phyloP scores from a whole-genome alignment of 371 early-diverging fungal genomes.

The Mucor indicus region DNA sequence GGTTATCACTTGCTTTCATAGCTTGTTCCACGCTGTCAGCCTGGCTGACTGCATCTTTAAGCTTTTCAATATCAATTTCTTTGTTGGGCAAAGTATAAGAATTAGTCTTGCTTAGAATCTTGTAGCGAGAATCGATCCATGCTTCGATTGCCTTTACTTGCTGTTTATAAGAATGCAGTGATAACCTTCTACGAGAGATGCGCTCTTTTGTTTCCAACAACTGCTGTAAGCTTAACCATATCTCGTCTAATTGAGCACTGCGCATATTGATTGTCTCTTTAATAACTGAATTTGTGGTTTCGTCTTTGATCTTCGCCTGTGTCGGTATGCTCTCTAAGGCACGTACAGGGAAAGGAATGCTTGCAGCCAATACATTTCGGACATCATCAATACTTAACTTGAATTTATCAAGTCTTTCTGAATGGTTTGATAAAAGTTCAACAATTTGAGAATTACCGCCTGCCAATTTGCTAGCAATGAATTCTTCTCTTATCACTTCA shows the following conservation, averaged over 20 bases:
- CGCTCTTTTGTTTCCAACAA: slow-evolving; percentile 40
- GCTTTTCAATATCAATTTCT: slow-evolving; percentile 7
- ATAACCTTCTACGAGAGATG: slow-evolving; percentile 31
- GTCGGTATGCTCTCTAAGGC: slow-evolving; percentile 11
- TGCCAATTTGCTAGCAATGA: slow-evolving; percentile 22
- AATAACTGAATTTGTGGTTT: slow-evolving; percentile 35
- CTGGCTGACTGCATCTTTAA: slow-evolving; percentile 25
- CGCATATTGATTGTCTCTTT: slow-evolving; percentile 31
- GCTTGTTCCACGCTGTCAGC: slow-evolving; percentile 28
- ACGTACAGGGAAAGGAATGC: slow-evolving; percentile 36
- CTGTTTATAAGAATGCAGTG: slow-evolving; percentile 25
- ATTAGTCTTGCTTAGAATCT: slow-evolving; percentile 14
- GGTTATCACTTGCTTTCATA: slow-evolving; percentile 24
- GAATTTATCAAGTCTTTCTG: slow-evolving; percentile 27
- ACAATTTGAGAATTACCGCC: slow-evolving; percentile 1
- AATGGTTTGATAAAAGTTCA: slow-evolving; percentile 9
- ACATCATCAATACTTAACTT: slow-evolving; percentile 35
- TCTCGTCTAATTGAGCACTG: slow-evolving; percentile 23
- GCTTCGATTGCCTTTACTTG: slow-evolving; percentile 23
- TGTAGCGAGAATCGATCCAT: slow-evolving; percentile 31
- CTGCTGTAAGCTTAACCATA: slow-evolving; percentile 24
- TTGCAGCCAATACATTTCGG: slow-evolving; percentile 15
- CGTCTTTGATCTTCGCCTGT: slow-evolving; percentile 28
- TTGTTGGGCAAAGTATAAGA: not conserved
- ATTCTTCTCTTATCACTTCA: slow-evolving; percentile 41